These are phyloP conservation scores for Lagerstroemia fauriei DNA, from an alignment of 441 rosid genomes.

Conservation along the genomic window DNA sequence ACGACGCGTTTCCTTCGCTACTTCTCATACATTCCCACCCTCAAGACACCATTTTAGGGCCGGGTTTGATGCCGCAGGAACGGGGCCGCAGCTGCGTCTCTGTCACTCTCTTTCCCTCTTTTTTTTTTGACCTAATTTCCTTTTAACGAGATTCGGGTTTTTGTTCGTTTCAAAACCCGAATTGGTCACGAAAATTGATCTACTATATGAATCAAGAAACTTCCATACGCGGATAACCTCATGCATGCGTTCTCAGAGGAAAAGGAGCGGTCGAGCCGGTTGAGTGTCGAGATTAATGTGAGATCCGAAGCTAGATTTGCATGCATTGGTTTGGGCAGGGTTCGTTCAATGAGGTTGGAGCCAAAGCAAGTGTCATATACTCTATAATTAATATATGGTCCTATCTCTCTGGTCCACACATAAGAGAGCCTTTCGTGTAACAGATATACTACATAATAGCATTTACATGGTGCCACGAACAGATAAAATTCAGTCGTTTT, in stretches of 20 bases:
- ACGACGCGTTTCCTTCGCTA: slow-evolving; percentile 36
- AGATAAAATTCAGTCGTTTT: no score
- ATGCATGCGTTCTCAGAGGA: background rate
- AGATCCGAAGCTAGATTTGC: background rate
- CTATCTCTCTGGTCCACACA: no score
- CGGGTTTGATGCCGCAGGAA: slow-evolving; percentile 64
- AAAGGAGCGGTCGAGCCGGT: background rate
- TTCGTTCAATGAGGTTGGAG: background rate
- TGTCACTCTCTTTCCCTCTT: slow-evolving; percentile 41
- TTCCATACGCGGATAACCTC: background rate
- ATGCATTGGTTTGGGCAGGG: background rate
- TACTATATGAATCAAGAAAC: background rate
- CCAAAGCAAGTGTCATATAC: background rate
- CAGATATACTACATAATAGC: no score
- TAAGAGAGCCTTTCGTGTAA: no score
- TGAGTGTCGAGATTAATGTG: background rate
- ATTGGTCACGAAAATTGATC: background rate
- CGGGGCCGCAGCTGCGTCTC: slow-evolving; percentile 57
- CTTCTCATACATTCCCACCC: slow-evolving; percentile 15
- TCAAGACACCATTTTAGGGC: slow-evolving; percentile 46
- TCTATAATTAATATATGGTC: background rate
- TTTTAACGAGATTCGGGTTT: background rate
- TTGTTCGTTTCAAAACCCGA: background rate
- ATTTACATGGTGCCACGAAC: no score
- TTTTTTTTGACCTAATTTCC: background rate